These are phyloP conservation scores for Ganoderma lucidum DNA, from an alignment of 1,284 basidiomycete genomes.

Conservation along the genomic window DNA sequence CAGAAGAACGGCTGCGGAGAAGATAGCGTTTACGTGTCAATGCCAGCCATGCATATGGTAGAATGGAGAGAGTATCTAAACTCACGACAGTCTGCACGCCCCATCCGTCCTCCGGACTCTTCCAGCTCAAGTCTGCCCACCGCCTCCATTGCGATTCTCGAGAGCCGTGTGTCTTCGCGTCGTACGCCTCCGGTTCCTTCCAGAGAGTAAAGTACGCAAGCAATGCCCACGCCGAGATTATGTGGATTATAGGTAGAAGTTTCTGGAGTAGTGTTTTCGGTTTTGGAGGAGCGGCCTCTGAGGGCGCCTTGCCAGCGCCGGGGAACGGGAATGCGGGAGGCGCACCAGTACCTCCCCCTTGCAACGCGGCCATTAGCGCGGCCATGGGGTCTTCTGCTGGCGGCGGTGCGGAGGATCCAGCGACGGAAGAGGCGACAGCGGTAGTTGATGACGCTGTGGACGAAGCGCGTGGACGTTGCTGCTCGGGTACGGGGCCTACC, in stretches of 20 bases:
- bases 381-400: conserved; percentile 41
- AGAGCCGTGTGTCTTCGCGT: conserved; percentile 34
- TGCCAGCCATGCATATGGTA: too few species aligned
- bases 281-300: conserved; percentile 36
- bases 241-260: conserved; percentile 68
- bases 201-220: conserved; percentile 74
- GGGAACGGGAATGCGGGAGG: conserved; percentile 29
- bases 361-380: conserved; percentile 43
- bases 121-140: conserved; percentile 61
- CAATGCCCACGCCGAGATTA: conserved; percentile 67
- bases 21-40: conserved; percentile 19
- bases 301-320: conserved; percentile 22
- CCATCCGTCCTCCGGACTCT: conserved; percentile 44
- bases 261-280: conserved; percentile 62
- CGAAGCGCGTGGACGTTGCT: conserved; percentile 25
- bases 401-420: conserved; percentile 15
- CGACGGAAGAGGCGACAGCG: conserved; percentile 18
- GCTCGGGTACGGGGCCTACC: conserved; percentile 23
- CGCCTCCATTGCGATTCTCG: conserved; percentile 54
- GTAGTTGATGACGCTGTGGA: conserved; percentile 31
- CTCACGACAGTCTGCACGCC: conserved; percentile 65
- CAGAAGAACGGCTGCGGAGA: conserved; percentile 75
- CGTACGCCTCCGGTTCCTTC: conserved; percentile 61
- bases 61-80: conserved; percentile 17
- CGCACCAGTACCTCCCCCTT: conserved; percentile 30